Base-by-base conservation (phyloP, 73 alveolate species). In the Loxodes magnus region DNA sequence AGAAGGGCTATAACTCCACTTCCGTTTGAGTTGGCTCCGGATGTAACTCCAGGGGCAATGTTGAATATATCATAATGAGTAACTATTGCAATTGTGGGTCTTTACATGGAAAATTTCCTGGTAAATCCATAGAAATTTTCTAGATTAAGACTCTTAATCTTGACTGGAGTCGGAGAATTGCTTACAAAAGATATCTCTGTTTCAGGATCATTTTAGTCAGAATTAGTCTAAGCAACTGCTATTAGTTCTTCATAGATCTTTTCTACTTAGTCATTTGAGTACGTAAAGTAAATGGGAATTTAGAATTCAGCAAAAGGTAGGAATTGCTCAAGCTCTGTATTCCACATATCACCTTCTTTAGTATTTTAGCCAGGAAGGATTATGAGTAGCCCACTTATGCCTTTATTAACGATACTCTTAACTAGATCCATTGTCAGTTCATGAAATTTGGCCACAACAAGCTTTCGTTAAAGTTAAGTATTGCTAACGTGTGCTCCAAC, bases 91-190 rank as follows among this genome's bases (percentile, higher is more conserved):
- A 74, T 66, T 16, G 75, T 74, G 30, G 88, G 83, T 35, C 52
- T 56, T 5, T 66, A 64, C 0, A 63, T 43, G n/a, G 72, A 70
- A 31, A 48, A 67, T 29, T 67, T 65, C 16, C 73, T 49, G 21
- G 64, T 64, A 37, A 74, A 74, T 33, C 88, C 88, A 56, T 74
- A 74, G 5, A 64, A 67, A 57, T 74, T 74, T 57, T 74, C 88
- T 33, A 61, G 75, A 37, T 53, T 53, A 50, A 74, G 26, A 1
- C 26, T 19, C 17, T 46, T 46, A 25, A 19, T 0, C 2, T 16
- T 16, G 10, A n/a, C 43, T 33, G 43, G n/a, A n/a, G n/a, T n/a
- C n/a, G n/a, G n/a, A n/a, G n/a, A n/a, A n/a, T n/a, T n/a, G n/a
- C 43, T 33, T 33, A 12, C 43, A 33, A 12, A 33, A n/a, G 1